A percentile compares a stretch with the other conserved stretches of the same genome.
phyloP scores from a whole-genome alignment of 2,329 filamentous ascomycete genomes.

The Aureobasidium sp. region DNA sequence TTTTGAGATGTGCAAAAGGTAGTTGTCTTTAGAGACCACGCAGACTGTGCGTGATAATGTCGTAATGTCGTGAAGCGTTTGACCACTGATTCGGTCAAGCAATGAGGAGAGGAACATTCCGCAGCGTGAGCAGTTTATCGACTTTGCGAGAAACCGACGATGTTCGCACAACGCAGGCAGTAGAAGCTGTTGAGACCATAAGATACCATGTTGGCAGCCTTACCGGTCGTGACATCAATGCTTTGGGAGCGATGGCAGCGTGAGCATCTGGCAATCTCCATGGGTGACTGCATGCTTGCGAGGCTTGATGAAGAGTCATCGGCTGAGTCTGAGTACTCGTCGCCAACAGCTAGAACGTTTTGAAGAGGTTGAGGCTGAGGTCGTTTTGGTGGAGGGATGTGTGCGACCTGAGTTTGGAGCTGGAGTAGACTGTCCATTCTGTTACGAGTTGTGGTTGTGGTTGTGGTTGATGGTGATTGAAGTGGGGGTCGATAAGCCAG shows the following conservation, averaged over 20 bases:
- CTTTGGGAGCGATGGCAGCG: constrained; percentile 31
- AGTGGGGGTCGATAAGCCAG: constrained; percentile 20
- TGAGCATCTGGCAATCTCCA: constrained; percentile 29
- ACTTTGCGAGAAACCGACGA: constrained; percentile 28
- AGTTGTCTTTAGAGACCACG: background rate
- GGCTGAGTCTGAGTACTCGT: constrained; percentile 16
- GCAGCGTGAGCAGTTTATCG: constrained; percentile 18
- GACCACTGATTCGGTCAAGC: background rate
- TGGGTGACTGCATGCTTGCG: background rate
- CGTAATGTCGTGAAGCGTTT: constrained; percentile 11
- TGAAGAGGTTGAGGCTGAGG: constrained; percentile 29
- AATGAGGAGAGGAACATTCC: background rate
- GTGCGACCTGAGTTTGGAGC: constrained; percentile 28
- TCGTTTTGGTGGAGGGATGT: constrained; percentile 21
- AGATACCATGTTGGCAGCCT: constrained; percentile 30
- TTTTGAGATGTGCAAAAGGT: background rate
- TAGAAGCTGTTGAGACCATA: constrained; percentile 34
- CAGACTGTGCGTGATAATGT: constrained; percentile 4
- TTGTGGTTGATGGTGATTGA: constrained; percentile 11
- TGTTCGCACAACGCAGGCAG: constrained; percentile 30
- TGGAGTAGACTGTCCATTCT: constrained; percentile 27
- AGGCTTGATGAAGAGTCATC: background rate
- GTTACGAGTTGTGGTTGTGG: background rate
- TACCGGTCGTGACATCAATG: constrained; percentile 28
- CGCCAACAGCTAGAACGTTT: constrained; percentile 29